A percentile compares a stretch with the other conserved stretches of the same genome.
Conservation (phyloP, 805 yeast genomes). For the Metschnikowia reukaufii region DNA sequence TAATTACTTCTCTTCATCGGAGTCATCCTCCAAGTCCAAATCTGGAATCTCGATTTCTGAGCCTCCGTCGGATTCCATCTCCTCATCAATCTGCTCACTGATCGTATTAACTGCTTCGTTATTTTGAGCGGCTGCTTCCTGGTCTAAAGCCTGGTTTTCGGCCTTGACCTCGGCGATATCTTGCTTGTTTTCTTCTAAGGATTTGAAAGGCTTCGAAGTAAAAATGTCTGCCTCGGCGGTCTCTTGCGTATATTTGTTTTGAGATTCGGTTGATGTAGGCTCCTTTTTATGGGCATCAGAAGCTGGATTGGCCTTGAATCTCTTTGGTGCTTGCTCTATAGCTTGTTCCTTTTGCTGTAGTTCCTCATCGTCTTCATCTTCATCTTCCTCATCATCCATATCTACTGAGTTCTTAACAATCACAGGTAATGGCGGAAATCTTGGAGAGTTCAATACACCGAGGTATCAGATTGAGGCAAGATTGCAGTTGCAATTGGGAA, state of each 20-base stretch:
- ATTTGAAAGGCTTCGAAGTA: constrained; percentile 6
- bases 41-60: constrained; percentile 56
- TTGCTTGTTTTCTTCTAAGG: constrained; percentile 1
- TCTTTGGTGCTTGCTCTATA: not conserved
- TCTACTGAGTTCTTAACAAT: not conserved
- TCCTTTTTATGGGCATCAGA: not conserved
- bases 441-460: constrained; percentile 68
- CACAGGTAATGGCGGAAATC: constrained; percentile 56
- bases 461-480: constrained; percentile 51
- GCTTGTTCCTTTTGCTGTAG: not conserved
- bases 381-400: constrained; percentile 9
- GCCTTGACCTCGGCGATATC: constrained; percentile 8
- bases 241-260: not conserved
- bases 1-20: constrained; percentile 32
- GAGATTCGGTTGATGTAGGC: not conserved
- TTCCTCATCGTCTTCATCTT: constrained; percentile 10
- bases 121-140: constrained; percentile 1
- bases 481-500: constrained; percentile 67
- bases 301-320: constrained; percentile 3
- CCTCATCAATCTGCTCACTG: constrained; percentile 4
- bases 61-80: constrained; percentile 24
- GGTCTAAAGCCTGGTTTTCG: constrained; percentile 9
- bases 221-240: constrained; percentile 4
- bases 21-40: constrained; percentile 45
- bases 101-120: not conserved